Conservation (phyloP, 805 yeast genomes). For the Barnettozyma siamensis region DNA sequence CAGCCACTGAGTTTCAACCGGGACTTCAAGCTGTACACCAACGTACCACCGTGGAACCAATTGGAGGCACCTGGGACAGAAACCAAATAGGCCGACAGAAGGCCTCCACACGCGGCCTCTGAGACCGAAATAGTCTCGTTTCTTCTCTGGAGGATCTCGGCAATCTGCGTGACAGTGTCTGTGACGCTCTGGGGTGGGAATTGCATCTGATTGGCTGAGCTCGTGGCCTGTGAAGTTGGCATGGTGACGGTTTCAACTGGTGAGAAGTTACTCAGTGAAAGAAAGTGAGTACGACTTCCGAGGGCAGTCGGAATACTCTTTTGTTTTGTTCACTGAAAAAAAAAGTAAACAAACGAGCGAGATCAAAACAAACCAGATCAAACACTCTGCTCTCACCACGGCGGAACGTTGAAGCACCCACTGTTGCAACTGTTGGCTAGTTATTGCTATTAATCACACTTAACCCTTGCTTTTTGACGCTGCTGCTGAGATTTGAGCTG, state of each 20-base stretch:
- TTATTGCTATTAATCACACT: too few relatives aligned
- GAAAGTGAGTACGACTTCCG: too few relatives aligned
- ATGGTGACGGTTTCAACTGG: too few relatives aligned
- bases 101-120: slow-evolving; percentile 89
- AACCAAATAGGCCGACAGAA: slow-evolving; percentile 72
- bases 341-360: background rate
- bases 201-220: too few relatives aligned
- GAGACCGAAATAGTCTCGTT: slow-evolving; percentile 70
- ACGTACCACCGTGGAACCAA: slow-evolving; percentile 79
- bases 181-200: slow-evolving; percentile 61
- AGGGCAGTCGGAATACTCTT: background rate
- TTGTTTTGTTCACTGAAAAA: too few relatives aligned
- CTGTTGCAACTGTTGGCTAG: too few relatives aligned
- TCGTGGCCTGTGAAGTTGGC: too few relatives aligned
- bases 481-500: background rate
- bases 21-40: slow-evolving; percentile 72
- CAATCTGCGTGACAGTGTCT: slow-evolving; percentile 48
- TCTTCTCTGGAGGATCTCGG: slow-evolving; percentile 45
- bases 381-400: background rate
- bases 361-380: background rate
- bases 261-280: too few relatives aligned
- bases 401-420: too few relatives aligned
- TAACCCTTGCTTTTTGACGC: too few relatives aligned
- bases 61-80: slow-evolving; percentile 81
- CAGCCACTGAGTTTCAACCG: slow-evolving; percentile 74